Evolutionary conservation across 768 basidiomycete species (phyloP), one percentile per base, ranked within the genome.

Genomic region (Clavulina sp.): DNA sequence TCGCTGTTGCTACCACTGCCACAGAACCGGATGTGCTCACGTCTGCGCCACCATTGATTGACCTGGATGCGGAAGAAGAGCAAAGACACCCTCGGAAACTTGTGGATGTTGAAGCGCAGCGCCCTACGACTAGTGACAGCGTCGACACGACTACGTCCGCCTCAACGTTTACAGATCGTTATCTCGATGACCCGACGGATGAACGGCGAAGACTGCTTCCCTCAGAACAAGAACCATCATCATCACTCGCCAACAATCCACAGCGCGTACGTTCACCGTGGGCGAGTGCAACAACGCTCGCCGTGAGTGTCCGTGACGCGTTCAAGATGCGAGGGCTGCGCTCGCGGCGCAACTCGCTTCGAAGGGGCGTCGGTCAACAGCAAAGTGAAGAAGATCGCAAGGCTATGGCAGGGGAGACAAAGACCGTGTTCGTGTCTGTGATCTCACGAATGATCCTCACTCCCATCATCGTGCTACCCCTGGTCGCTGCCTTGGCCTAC

Each of bases 391-490:
- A n/a, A n/a, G n/a, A n/a, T n/a, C n/a, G n/a, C n/a, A n/a, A n/a
- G n/a, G n/a, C 13, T 26, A 16, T 28, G 13, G 43, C 26, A 9
- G 87, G 87, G 2, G 89, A 95, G 70, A 78, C 79, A 28, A 76
- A 72, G 61, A 91, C 91, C 2, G 77, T 96, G 16, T 61, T 81
- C n/a, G 73, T 96, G 13, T 76, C 87, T 2, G 76, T 96, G n/a
- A 36, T 81, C 13, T 74, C 82, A 41, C 69, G 92, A 57, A 96
- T 96, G 93, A 62, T 96, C 28, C 61, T 97, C 56, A 82, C 84
- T 4, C 91, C 92, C 1, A 40, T 80, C 41, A 40, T 89, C 2
- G 66, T 93, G 38, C 68, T 93, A 49, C 95, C 93, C 0, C 53
- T 89, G 5, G 72, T 96, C 61, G 74, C 75, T 7, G 55, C 78